Evolutionary conservation across 2,329 filamentous ascomycete species (phyloP), one percentile per base, ranked within the genome.

Genomic region (Dactylella cylindrospora): DNA sequence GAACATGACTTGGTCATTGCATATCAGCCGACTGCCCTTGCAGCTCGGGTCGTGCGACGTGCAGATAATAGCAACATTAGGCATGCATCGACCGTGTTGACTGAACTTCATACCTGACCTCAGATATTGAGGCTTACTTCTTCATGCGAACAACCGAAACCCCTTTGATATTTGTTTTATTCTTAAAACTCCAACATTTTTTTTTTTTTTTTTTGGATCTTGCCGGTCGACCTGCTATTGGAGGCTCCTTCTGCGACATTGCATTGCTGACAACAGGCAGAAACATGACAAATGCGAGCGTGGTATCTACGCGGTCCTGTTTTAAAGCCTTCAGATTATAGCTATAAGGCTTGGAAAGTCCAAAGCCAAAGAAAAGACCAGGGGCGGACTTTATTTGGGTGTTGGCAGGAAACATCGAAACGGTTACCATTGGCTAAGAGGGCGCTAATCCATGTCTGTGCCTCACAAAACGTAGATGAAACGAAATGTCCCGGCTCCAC

Each of bases 371-470:
- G n/a, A n/a, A n/a, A n/a, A n/a, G n/a, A n/a, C n/a, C n/a, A n/a
- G n/a, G n/a, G n/a, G n/a, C 22, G 17, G 49, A 39, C 10, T 31
- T 19, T 36, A 13, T 38, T n/a, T n/a, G n/a, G 39, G 50, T 39
- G 50, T 54, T 45, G 50, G 46, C 19, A 17, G 12, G 32, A 38
- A 36, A 2, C 13, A 31, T 45, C 29, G 31, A 36, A 54, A 38
- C 43, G 7, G 17, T 31, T 50, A 38, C 57, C 33, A 62, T 62
- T 62, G 57, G 57, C 41, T 50, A 23, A 22, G 57, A 41, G 43
- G 43, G 57, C 57, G 57, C 57, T 62, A 62, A 62, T 53, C 49
- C 57, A 45, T 45, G 57, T 62, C 43, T 36, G 47, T 61, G 54
- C 46, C 46, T 61, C 32, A 32, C 57, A 49, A 62, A 62, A 62